Percentiles rank a stretch among this genome's conserved stretches.
These are phyloP conservation scores for Ananas comosus DNA, from an alignment of 176 grass and related monocot genomes.

Conservation along the genomic window DNA sequence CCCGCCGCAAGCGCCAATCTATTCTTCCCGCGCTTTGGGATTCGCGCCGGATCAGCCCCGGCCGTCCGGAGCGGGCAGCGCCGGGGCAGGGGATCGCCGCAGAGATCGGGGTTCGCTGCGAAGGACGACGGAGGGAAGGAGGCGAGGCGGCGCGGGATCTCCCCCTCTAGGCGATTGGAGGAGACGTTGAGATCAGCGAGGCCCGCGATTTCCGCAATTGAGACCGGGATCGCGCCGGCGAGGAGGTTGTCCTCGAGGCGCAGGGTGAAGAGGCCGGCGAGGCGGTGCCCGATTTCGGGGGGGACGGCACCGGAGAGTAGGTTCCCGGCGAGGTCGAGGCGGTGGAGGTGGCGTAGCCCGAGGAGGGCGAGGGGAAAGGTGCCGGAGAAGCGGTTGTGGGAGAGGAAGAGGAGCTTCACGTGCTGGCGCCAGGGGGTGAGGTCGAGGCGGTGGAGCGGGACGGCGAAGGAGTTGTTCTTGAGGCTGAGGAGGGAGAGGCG, in stretches of 20 bases:
- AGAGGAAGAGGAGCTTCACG: slow-evolving; percentile 86
- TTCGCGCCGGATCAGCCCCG: background rate
- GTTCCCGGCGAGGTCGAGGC: slow-evolving; percentile 67
- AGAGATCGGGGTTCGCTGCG: slow-evolving; percentile 41
- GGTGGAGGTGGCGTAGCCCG: slow-evolving; percentile 60
- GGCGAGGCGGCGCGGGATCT: slow-evolving; percentile 36
- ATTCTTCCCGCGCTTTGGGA: background rate
- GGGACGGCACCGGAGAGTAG: slow-evolving; percentile 38
- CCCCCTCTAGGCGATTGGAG: slow-evolving; percentile 46
- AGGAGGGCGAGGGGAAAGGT: slow-evolving; percentile 51
- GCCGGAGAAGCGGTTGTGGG: slow-evolving; percentile 65
- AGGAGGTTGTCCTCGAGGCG: slow-evolving; percentile 46
- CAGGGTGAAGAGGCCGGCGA: slow-evolving; percentile 56
- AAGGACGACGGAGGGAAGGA: slow-evolving; percentile 57
- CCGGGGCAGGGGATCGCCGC: slow-evolving; percentile 30
- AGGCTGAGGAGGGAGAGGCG: slow-evolving; percentile 66
- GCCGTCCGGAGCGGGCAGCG: slow-evolving; percentile 16
- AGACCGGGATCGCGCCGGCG: slow-evolving; percentile 37
- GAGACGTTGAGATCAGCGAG: slow-evolving; percentile 62
- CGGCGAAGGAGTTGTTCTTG: slow-evolving; percentile 70
- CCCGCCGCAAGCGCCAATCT: slow-evolving; percentile 32
- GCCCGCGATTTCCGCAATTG: slow-evolving; percentile 26
- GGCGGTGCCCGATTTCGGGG: slow-evolving; percentile 46
- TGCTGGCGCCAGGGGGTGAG: slow-evolving; percentile 49
- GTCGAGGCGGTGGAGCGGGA: slow-evolving; percentile 34